Conservation (phyloP, 1,284 basidiomycete species). For the Trametes sp. region DNA sequence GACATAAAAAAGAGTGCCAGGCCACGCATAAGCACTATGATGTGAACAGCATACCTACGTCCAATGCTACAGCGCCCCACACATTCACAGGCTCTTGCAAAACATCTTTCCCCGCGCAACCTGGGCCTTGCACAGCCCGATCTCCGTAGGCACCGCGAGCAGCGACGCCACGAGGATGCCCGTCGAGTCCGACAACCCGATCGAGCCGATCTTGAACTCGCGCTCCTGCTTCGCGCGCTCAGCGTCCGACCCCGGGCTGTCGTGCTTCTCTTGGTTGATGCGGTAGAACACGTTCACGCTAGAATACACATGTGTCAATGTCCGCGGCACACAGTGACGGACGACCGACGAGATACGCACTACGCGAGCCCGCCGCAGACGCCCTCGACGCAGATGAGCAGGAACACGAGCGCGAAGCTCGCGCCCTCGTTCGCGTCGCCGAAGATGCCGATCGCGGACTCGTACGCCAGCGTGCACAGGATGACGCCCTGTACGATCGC, state of each 20-base stretch:
- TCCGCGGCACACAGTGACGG: not conserved
- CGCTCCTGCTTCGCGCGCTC: constrained; percentile 75
- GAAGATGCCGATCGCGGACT: constrained; percentile 75
- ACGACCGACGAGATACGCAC: constrained; percentile 51
- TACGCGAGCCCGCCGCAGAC: constrained; percentile 94
- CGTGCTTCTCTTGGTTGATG: constrained; percentile 76
- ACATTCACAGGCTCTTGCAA: constrained; percentile 69
- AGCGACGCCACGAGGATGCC: constrained; percentile 85
- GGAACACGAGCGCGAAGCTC: constrained; percentile 73
- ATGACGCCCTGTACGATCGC: constrained; percentile 75
- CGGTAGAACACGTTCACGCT: constrained; percentile 91
- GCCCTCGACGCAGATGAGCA: constrained; percentile 86
- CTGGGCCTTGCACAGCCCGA: constrained; percentile 80
- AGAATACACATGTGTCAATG: too few species aligned
- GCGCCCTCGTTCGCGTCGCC: constrained; percentile 55
- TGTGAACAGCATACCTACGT: too few species aligned
- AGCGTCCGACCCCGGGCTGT: constrained; percentile 50
- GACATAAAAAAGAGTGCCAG: too few species aligned
- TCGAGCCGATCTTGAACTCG: constrained; percentile 90
- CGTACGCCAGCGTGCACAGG: constrained; percentile 64
- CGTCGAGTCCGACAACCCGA: constrained; percentile 78
- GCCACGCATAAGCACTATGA: too few species aligned
- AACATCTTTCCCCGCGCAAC: constrained; percentile 74
- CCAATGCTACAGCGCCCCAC: not conserved
- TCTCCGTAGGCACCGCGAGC: constrained; percentile 86